Evolutionary conservation across 2,329 filamentous ascomycete species (phyloP), one percentile per base, ranked within the genome.

Genomic region (Ophiostoma perfectum): DNA sequence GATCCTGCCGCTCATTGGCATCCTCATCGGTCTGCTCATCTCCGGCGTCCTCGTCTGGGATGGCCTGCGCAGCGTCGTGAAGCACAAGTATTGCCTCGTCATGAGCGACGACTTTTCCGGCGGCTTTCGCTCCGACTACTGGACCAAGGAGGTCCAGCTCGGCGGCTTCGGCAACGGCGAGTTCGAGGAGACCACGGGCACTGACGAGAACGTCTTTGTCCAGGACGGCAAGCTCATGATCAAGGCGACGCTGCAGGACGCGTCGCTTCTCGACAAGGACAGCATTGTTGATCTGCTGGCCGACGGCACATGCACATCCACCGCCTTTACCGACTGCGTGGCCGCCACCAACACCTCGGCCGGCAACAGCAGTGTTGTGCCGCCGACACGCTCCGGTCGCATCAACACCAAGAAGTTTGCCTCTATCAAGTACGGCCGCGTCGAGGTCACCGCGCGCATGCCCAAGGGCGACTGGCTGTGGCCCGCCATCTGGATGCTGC

Each of bases 401-500:
- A 87, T 96, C 79, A 90, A 88, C 79, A 93, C 90, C 68, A 89
- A 86, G 75, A 85, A 85, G 60, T 86, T 88, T 16, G 87, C 87
- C 6, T 83, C 80, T 16, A 91, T 96, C 81, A 91, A 88, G 78
- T 96, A 91, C 75, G 92, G 92, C 64, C 89, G 90, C 60, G 84
- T 96, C 66, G 90, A 96, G 76, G 91, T 96, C 5, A 87, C 84
- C 1, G 92, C 92, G 39, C 89, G 89, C 78, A 80, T 95, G 41
- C 91, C 92, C 4, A 78, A 81, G 64, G 92, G 92, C 67, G 91
- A 95, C 79, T 95, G 92, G 92, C 83, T 96, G 11, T 95, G 92
- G 92, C 92, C 92, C 2, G 91, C 91, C n/a, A 94, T 96, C 74
- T 93, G 90, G 90, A 91, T 96, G 90, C 82, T 95, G 81, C 92